Evolutionary conservation across 352 stramenopile species (phyloP).

Genomic region (Pythium aphanidermatum): DNA sequence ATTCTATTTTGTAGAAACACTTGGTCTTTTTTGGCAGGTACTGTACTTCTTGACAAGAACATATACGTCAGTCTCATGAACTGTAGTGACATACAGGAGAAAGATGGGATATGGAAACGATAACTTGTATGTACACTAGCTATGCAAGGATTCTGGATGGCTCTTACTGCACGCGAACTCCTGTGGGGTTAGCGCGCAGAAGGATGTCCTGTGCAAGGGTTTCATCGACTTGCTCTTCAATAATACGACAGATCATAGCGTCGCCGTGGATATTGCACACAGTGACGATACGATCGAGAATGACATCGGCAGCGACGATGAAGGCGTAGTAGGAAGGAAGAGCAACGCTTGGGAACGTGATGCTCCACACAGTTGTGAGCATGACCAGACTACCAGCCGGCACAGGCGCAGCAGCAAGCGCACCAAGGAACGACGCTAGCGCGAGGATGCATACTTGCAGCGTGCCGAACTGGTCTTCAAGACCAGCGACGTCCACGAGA

Average conservation of each 20-base stretch:
- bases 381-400: conserved; percentile 53
- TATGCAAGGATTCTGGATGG: no score
- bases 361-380: conserved; percentile 66
- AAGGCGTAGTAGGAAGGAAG: conserved; percentile 58
- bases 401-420: conserved; percentile 53
- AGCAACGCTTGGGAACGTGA: conserved; percentile 41
- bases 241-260: conserved; percentile 64
- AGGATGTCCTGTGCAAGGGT: conserved; percentile 15
- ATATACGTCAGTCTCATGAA: no score
- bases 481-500: conserved; percentile 50
- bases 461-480: conserved; percentile 26
- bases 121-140: no score
- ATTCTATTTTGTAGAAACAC: no score
- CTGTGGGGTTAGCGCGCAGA: conserved; percentile 12
- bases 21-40: no score
- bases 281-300: conserved; percentile 68
- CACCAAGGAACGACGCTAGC: conserved; percentile 52
- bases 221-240: conserved; percentile 59
- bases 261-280: conserved; percentile 72
- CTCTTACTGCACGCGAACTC: conserved; percentile 10
- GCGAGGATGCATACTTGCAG: conserved; percentile 40
- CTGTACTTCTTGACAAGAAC: no score
- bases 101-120: no score
- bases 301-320: conserved; percentile 57
- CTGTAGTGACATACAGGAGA: no score